Conservation (phyloP, 169 alveolate genomes). For the Plasmodium yoelii region DNA sequence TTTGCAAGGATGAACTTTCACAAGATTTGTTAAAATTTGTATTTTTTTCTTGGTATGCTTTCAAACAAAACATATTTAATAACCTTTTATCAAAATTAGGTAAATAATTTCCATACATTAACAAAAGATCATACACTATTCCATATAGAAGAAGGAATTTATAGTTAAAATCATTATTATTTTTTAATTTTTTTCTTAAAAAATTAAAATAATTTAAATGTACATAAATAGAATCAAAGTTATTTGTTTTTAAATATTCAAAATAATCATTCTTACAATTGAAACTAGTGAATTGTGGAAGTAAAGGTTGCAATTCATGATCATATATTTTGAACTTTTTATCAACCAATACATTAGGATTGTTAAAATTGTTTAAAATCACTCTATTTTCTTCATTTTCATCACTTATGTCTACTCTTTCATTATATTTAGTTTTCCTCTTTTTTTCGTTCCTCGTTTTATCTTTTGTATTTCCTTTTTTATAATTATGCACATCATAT, state of each 20-base stretch:
- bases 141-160: constrained; percentile 22
- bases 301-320: constrained; percentile 56
- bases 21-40: no score
- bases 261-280: constrained; percentile 8
- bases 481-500: neutral
- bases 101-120: constrained; percentile 12
- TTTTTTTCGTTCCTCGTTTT: neutral
- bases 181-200: constrained; percentile 14
- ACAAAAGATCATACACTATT: constrained; percentile 17
- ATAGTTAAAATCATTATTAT: neutral
- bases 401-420: neutral
- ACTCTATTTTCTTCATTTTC: constrained; percentile 7
- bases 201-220: constrained; percentile 14
- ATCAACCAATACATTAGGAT: constrained; percentile 45
- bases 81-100: no score
- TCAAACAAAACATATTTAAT: no score
- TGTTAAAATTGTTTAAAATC: constrained; percentile 27
- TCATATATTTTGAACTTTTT: constrained; percentile 54
- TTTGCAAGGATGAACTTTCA: no score
- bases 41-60: no score
- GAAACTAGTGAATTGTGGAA: constrained; percentile 68
- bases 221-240: constrained; percentile 19
- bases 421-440: neutral
- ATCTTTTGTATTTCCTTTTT: neutral
- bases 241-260: neutral